Conservation (phyloP, 2,329 filamentous ascomycete species). For the Chlorencoelia australis region DNA sequence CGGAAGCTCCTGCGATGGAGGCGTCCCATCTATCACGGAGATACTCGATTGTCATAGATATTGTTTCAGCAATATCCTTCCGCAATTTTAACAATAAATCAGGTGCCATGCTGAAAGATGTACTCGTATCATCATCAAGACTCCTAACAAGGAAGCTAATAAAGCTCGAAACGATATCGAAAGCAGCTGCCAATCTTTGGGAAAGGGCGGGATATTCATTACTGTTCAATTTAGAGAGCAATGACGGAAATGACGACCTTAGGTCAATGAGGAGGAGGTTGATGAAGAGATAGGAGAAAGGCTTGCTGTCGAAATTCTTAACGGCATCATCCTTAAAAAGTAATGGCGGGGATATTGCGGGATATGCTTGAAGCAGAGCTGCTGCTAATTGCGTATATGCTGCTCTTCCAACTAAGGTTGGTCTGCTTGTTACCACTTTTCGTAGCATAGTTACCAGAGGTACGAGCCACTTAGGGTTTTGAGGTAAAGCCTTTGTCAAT, state of each 20-base stretch:
- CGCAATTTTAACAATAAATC: constrained; percentile 52
- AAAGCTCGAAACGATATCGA: constrained; percentile 51
- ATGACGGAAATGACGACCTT: constrained; percentile 48
- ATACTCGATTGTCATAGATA: constrained; percentile 54
- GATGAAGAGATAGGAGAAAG: constrained; percentile 52
- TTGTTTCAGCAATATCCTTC: constrained; percentile 50
- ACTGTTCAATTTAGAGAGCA: constrained; percentile 48
- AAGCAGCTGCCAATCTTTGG: constrained; percentile 46
- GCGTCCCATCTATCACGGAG: constrained; percentile 62
- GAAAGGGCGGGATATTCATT: constrained; percentile 41
- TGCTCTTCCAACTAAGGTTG: constrained; percentile 43
- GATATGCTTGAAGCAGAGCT: constrained; percentile 46
- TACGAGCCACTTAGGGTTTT: constrained; percentile 44
- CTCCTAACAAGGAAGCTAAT: constrained; percentile 46
- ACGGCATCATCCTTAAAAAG: constrained; percentile 40
- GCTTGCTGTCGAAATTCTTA: constrained; percentile 32
- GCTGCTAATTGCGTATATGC: constrained; percentile 51
- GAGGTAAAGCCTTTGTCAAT: constrained; percentile 35
- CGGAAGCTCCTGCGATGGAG: constrained; percentile 49
- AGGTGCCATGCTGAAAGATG: constrained; percentile 39
- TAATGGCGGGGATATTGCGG: constrained; percentile 33
- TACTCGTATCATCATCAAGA: constrained; percentile 36
- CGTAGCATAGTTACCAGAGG: constrained; percentile 38
- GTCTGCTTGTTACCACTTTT: constrained; percentile 43
- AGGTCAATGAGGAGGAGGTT: constrained; percentile 58